These are phyloP conservation scores for Chlamydomonas sphaeroides DNA, from an alignment of 139 green algal genomes.

Conservation along the genomic window DNA sequence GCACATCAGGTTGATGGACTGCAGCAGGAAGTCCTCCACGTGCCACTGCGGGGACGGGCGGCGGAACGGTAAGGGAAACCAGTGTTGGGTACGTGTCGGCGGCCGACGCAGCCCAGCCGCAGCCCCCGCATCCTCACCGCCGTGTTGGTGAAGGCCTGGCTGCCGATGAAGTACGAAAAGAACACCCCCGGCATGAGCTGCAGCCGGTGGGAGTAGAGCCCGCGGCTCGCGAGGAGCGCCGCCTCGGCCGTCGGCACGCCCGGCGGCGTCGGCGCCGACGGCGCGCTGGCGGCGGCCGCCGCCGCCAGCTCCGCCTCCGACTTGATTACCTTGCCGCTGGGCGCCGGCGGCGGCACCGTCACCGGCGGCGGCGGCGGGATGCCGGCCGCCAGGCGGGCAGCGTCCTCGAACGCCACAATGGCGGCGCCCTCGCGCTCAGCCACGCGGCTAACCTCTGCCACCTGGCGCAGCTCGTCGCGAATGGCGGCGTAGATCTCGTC, in stretches of 20 bases:
- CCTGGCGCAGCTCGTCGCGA: background rate
- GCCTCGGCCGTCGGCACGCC: background rate
- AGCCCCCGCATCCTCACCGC: no score
- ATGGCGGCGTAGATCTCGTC: conserved; percentile 1
- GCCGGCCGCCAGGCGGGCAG: background rate
- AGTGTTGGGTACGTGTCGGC: no score
- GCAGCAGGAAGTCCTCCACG: conserved; percentile 43
- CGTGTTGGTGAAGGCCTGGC: conserved; percentile 38
- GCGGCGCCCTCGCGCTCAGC: background rate
- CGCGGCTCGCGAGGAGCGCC: background rate
- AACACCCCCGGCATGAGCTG: conserved; percentile 36
- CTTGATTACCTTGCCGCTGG: background rate
- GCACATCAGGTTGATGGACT: conserved; percentile 43
- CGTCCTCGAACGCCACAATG: background rate
- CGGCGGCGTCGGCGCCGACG: background rate
- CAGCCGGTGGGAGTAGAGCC: conserved; percentile 4
- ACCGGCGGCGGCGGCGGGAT: no score
- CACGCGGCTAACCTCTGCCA: conserved; percentile 3
- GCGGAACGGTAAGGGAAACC: no score
- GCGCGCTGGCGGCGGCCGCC: no score
- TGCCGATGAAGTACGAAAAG: conserved; percentile 39
- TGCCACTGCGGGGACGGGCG: conserved; percentile 32
- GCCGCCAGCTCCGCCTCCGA: no score
- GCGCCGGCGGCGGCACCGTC: no score
- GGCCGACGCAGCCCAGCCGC: no score